Evolutionary conservation across 2,329 filamentous ascomycete genomes (phyloP), one percentile per base, ranked within the genome.

Genomic region (Ophiostoma populinum): DNA sequence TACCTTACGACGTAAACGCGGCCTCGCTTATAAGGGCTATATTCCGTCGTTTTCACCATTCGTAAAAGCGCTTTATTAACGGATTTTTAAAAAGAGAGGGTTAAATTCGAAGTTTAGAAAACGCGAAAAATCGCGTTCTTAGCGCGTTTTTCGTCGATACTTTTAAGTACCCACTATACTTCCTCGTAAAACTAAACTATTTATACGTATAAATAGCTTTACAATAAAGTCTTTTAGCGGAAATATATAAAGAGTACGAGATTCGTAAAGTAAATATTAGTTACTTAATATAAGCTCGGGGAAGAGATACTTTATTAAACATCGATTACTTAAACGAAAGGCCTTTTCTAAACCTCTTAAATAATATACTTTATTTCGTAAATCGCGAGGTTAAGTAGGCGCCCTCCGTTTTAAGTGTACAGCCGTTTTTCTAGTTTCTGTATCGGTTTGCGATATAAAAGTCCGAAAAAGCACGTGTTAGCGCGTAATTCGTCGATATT

Each of bases 31-130:
- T n/a, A n/a, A n/a, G n/a, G n/a, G n/a, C n/a, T n/a, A n/a, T n/a
- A n/a, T n/a, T n/a, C n/a, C n/a, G n/a, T n/a, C n/a, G n/a, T n/a
- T n/a, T n/a, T n/a, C n/a, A n/a, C n/a, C n/a, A n/a, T n/a, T n/a
- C n/a, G n/a, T n/a, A n/a, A n/a, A n/a, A n/a, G n/a, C n/a, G n/a
- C 13, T 25, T 29, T 22, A 10, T 19, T 31, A 27, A 26, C 5
- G n/a, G 15, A 5, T 21, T 17, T 12, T 17, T 17, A 16, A 32
- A 24, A 24, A 18, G 25, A 26, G 24, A 34, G 18, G 25, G 8
- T 17, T 35, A 26, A 35, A 32, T 22, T 31, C 32, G 21, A 24
- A 32, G 7, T 30, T 32, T 12, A 20, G 10, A 19, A 19, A 34
- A 30, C n/a, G n/a, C n/a, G n/a, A n/a, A n/a, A n/a, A n/a, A n/a